phyloP scores from a whole-genome alignment of 2,329 filamentous ascomycete species.

The Sclerotinia minor region DNA sequence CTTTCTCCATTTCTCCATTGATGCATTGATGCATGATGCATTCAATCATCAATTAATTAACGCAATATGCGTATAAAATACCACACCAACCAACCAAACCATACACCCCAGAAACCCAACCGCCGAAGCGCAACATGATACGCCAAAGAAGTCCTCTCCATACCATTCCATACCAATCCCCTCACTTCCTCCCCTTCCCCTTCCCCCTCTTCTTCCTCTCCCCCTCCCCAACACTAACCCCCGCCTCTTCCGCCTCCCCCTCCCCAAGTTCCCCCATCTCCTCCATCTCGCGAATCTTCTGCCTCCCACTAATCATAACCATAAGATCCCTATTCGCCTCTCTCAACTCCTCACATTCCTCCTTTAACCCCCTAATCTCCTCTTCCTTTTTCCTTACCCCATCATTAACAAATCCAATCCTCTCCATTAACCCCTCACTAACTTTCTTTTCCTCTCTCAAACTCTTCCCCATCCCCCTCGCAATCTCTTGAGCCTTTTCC shows the following conservation, averaged over 20 bases:
- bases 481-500: constrained; percentile 71
- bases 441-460: constrained; percentile 86
- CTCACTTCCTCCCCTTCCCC: constrained; percentile 35
- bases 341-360: constrained; percentile 81
- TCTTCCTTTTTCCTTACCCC: constrained; percentile 59
- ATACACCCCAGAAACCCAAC: neutral
- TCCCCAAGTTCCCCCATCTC: constrained; percentile 58
- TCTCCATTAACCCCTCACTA: constrained; percentile 74
- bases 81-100: neutral
- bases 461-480: constrained; percentile 71
- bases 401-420: constrained; percentile 72
- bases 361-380: constrained; percentile 72
- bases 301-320: constrained; percentile 82
- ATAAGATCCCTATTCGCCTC: constrained; percentile 86
- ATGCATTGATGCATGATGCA: neutral
- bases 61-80: neutral
- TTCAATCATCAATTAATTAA: neutral
- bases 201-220: constrained; percentile 33
- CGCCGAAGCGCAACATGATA: neutral
- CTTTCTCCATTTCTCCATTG: neutral
- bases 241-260: constrained; percentile 75
- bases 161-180: neutral
- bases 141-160: neutral
- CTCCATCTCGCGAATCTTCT: constrained; percentile 72
- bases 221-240: constrained; percentile 49